Evolutionary conservation across 164 flowering plant species (phyloP).

Genomic region (Vitis riparia): DNA sequence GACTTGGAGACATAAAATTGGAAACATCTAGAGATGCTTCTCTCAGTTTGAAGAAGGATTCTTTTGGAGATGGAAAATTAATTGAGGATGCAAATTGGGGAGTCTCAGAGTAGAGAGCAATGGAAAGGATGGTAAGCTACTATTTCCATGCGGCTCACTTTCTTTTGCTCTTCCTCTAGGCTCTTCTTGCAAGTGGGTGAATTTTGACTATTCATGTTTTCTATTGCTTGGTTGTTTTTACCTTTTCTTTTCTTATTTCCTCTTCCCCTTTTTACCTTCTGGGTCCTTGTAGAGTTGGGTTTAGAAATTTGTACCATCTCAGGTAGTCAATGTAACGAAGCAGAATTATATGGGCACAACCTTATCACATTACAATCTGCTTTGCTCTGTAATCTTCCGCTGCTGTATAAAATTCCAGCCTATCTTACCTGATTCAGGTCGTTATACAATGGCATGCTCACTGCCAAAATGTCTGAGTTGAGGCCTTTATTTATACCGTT

Average conservation of each 20-base stretch:
- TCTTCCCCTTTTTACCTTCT: constrained; percentile 4
- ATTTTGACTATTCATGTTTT: constrained; percentile 35
- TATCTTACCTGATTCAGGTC: constrained; percentile 10
- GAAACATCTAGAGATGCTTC: background rate
- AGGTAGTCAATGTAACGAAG: constrained; percentile 12
- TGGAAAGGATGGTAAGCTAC: background rate
- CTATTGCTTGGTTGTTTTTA: constrained; percentile 8
- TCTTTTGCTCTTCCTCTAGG: constrained; percentile 9
- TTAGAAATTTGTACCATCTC: constrained; percentile 25
- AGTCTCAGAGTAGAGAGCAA: constrained; percentile 2
- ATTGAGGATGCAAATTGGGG: background rate
- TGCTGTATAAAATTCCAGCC: constrained; percentile 15
- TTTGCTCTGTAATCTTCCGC: constrained; percentile 6
- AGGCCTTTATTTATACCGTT: no score
- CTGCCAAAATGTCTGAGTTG: background rate
- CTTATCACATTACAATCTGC: background rate
- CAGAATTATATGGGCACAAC: constrained; percentile 1
- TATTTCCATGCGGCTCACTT: background rate
- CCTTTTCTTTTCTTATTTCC: background rate
- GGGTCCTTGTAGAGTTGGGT: constrained; percentile 35
- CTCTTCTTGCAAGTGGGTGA: constrained; percentile 13
- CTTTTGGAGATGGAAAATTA: background rate
- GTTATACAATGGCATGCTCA: constrained; percentile 5
- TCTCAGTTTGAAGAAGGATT: constrained; percentile 2
- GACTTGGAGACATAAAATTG: constrained; percentile 41